phyloP scores from a whole-genome alignment of 352 stramenopile genomes.

The Globisporangium lucens region DNA sequence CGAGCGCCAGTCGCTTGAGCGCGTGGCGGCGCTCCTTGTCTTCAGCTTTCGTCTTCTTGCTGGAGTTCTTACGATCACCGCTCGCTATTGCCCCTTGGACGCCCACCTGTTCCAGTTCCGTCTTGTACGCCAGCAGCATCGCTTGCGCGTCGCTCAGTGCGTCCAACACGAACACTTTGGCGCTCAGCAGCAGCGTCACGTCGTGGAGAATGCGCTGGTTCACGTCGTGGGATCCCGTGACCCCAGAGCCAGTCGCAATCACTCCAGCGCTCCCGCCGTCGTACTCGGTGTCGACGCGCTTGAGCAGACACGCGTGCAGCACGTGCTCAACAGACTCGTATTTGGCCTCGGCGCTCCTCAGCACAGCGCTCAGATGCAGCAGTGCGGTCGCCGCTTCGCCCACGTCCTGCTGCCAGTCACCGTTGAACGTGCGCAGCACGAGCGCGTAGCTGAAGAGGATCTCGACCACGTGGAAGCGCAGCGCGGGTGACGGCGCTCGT shows the following conservation, averaged over 20 bases:
- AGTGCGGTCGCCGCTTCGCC: conserved; percentile 42
- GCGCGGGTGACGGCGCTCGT: conserved; percentile 30
- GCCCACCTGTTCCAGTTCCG: conserved; percentile 5
- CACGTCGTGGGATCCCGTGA: not conserved
- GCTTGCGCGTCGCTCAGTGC: conserved; percentile 47
- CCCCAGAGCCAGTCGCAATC: not conserved
- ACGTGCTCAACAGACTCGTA: conserved; percentile 50
- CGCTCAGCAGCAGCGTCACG: conserved; percentile 30
- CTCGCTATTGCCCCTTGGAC: not conserved
- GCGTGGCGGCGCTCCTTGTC: conserved; percentile 22
- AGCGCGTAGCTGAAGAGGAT: conserved; percentile 66
- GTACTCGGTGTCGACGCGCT: conserved; percentile 18
- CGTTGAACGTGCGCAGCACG: conserved; percentile 74
- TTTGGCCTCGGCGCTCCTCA: conserved; percentile 39
- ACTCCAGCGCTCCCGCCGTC: not conserved
- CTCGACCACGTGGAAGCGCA: conserved; percentile 66
- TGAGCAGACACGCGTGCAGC: conserved; percentile 36
- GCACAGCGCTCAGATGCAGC: conserved; percentile 46
- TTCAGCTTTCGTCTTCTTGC: conserved; percentile 19
- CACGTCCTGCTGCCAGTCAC: conserved; percentile 63
- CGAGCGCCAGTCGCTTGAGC: conserved; percentile 25
- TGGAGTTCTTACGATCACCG: not conserved
- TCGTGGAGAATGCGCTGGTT: conserved; percentile 46
- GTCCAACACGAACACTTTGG: conserved; percentile 60
- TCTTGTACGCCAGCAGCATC: conserved; percentile 35